Evolutionary conservation across 768 basidiomycete genomes (phyloP), one percentile per base, ranked within the genome.

Genomic region (Amanita phalloides): DNA sequence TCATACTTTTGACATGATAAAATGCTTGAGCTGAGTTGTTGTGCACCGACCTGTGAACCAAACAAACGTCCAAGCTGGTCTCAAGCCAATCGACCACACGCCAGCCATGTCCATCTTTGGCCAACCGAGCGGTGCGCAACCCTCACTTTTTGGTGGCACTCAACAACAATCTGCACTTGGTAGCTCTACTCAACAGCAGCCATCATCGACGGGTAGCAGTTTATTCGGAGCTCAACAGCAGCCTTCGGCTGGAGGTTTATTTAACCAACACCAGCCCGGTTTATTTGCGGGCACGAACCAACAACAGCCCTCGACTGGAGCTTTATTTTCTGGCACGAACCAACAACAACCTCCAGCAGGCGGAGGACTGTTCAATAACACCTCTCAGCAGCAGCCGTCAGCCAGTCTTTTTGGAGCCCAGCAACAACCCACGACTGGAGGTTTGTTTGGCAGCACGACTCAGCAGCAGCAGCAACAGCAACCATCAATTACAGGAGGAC

Each of bases 391-490:
- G 41, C 55, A 48, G 21, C 36, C 55, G 14, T 33, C 13, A 33
- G 58, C 55, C 14, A 58, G 61, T 9, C 48, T 61, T 0, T 66
- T 66, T 26, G 63, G 64, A 11, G 45, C 39, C 36, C 33, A 47
- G n/a, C 60, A 62, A 44, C 58, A 54, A 25, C 44, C 54, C 1
- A 33, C 61, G 3, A 56, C 57, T 30, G 60, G 59, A 8, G 26
- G 49, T 8, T 55, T 66, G 3, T 67, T 66, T 56, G 62, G 65
- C 5, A 45, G 50, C 13, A 53, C 56, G 1, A 58, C 53, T 21
- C 49, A 55, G n/a, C 44, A 46, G 45, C 47, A 54, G n/a, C 42
- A 49, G 38, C 17, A 17, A 17, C 48, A 54, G 26, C 57, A 59
- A 45, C 63, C 60, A 38, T 58, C 58, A 14, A 7, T 41, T 6